Base-by-base conservation (phyloP, 495 filamentous ascomycete genomes). In the Neurospora terricola region DNA sequence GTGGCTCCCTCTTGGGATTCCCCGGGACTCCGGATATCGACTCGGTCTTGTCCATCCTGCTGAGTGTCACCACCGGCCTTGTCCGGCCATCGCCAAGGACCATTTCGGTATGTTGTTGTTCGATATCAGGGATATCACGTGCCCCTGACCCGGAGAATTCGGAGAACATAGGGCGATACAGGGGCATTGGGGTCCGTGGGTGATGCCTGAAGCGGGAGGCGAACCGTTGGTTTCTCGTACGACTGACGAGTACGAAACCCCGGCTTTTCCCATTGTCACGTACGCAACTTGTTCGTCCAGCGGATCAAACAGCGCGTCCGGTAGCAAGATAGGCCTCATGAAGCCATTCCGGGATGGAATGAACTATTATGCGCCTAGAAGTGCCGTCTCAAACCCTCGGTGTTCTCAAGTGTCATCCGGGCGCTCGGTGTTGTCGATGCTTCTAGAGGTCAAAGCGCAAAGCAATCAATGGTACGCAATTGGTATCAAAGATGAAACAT, bases 101-200 rank as follows among this genome's bases (percentile, higher is more conserved):
- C 7, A 7, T 36, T 66, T 36, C 54, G 54, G 54, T 66, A 66
- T 66, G 70, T 45, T 73, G 38, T 71, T 73, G 71, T 74, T 68
- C 70, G 72, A 75, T 62, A 68, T 74, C 72, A 78, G 76, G 78
- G 77, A 71, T 76, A 69, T 79, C 78, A 79, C 78, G 78, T 79
- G 78, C 72, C 10, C 21, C 43, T 21, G 27, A 18, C 34, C 54
- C 42, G 23, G 38, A 30, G 27, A 42, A 23, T n/a, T 36, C 54
- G 62, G 12, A 30, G 70, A 72, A 36, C 48, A 66, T 69, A 39
- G 71, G 45, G 54, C 27, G 37, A 54, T 42, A 42, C 37, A 42
- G 8, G 43, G 27, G 59, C 45, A 39, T 34, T 27, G 69, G 36
- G 27, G 72, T 62, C 69, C 72, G 59, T 36, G 71, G 39, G 62